Conservation (phyloP, 1,284 basidiomycete genomes). For the Cystobasidium slooffiae region DNA sequence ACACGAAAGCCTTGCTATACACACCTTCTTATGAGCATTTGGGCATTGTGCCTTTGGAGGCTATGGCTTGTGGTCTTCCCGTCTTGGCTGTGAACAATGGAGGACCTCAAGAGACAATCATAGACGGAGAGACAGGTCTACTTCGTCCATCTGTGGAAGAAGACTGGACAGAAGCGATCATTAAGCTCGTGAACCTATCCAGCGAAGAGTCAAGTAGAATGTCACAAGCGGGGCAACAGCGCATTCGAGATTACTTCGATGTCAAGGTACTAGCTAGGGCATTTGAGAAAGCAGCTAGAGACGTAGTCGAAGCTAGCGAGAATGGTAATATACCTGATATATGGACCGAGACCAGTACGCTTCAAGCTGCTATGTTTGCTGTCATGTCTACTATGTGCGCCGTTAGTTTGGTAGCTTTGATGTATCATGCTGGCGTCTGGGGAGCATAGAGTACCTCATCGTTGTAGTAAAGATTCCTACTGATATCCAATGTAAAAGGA, state of each 20-base stretch:
- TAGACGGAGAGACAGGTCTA: constrained; percentile 68
- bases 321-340: constrained; percentile 26
- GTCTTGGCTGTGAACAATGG: constrained; percentile 82
- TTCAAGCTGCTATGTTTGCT: constrained; percentile 9
- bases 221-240: constrained; percentile 63
- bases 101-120: constrained; percentile 86
- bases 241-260: constrained; percentile 67
- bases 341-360: constrained; percentile 19
- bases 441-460: not conserved
- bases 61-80: constrained; percentile 87
- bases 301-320: constrained; percentile 44
- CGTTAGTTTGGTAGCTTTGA: constrained; percentile 12
- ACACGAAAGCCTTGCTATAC: constrained; percentile 78
- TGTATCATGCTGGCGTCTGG: constrained; percentile 15
- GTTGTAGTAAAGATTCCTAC: not conserved
- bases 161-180: constrained; percentile 72
- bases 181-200: constrained; percentile 66
- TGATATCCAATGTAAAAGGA: not conserved
- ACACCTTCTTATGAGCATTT: constrained; percentile 97
- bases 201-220: constrained; percentile 62
- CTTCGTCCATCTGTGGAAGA: constrained; percentile 67
- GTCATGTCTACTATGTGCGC: constrained; percentile 26
- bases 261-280: constrained; percentile 70
- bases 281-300: constrained; percentile 67
- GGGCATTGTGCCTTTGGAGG: constrained; percentile 94